These are phyloP conservation scores for Leccinum pachyderme DNA, from an alignment of 1,284 basidiomycete genomes.

Conservation along the genomic window DNA sequence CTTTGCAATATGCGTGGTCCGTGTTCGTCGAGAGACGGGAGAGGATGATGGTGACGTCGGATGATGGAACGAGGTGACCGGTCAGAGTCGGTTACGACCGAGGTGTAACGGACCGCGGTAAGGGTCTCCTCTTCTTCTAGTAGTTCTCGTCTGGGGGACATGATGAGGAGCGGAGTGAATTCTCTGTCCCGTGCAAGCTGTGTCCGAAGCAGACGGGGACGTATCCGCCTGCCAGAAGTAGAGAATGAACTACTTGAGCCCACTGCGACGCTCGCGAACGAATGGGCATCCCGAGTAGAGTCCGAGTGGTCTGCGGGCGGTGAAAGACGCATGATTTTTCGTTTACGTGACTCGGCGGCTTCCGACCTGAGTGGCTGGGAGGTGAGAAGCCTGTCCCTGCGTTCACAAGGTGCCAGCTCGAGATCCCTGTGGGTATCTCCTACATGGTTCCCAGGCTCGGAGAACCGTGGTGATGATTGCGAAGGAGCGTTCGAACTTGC, in stretches of 20 bases:
- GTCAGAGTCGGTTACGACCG: background rate
- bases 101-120: background rate
- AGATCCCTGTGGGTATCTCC: background rate
- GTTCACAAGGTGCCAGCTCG: background rate
- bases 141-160: slow-evolving; percentile 12
- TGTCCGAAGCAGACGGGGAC: slow-evolving; percentile 7
- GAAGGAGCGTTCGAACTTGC: background rate
- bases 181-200: slow-evolving; percentile 4
- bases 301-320: background rate
- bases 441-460: background rate
- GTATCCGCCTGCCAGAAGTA: background rate
- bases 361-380: background rate
- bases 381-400: background rate
- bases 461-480: background rate
- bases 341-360: slow-evolving; percentile 17
- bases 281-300: background rate
- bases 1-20: slow-evolving; percentile 3
- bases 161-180: slow-evolving; percentile 24
- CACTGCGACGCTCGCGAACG: background rate
- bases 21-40: background rate
- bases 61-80: background rate
- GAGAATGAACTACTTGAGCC: background rate
- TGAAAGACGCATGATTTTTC: slow-evolving; percentile 9
- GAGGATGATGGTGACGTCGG: background rate
- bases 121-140: slow-evolving; percentile 5